A percentile compares a stretch with the other conserved stretches of the same genome.
These are phyloP conservation scores for Rhizopogon vinicolor DNA, from an alignment of 768 basidiomycete genomes.

Conservation along the genomic window DNA sequence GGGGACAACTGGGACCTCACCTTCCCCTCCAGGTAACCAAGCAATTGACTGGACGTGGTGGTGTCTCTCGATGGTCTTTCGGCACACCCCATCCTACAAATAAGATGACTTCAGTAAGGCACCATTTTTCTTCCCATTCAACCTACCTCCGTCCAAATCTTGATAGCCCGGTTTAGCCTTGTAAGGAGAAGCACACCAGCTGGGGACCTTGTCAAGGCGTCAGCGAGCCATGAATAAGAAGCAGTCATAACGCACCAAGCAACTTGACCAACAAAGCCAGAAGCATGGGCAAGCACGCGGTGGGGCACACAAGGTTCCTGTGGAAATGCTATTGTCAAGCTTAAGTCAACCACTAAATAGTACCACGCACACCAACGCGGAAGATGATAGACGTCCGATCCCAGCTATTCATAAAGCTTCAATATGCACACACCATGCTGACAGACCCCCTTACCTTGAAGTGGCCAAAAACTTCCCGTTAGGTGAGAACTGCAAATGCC, in stretches of 20 bases:
- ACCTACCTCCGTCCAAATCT: conserved; percentile 66
- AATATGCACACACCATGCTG: neutral
- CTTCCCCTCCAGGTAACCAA: conserved; percentile 64
- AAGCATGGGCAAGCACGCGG: conserved; percentile 59
- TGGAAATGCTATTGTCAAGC: neutral
- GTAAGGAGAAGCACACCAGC: conserved; percentile 58
- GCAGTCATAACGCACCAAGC: conserved; percentile 46
- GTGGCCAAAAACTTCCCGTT: conserved; percentile 73
- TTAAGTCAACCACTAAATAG: neutral
- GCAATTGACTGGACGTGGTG: conserved; percentile 55
- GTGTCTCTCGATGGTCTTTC: conserved; percentile 56
- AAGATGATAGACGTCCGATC: conserved; percentile 67
- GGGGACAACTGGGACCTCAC: conserved; percentile 25
- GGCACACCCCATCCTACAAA: conserved; percentile 61
- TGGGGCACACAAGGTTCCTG: conserved; percentile 58
- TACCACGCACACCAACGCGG: conserved; percentile 48
- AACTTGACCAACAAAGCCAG: conserved; percentile 74
- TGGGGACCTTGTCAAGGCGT: conserved; percentile 48
- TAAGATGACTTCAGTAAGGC: neutral
- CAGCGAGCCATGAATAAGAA: neutral
- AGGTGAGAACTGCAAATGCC: conserved; percentile 73
- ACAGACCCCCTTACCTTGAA: conserved; percentile 42
- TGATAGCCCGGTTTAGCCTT: conserved; percentile 58
- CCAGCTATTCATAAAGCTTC: conserved; percentile 41
- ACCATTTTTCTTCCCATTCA: too few species aligned